A percentile compares a stretch with the other conserved stretches of the same genome.
These are phyloP conservation scores for Colletotrichum caudatum DNA, from an alignment of 2,329 filamentous ascomycete genomes.

Conservation along the genomic window DNA sequence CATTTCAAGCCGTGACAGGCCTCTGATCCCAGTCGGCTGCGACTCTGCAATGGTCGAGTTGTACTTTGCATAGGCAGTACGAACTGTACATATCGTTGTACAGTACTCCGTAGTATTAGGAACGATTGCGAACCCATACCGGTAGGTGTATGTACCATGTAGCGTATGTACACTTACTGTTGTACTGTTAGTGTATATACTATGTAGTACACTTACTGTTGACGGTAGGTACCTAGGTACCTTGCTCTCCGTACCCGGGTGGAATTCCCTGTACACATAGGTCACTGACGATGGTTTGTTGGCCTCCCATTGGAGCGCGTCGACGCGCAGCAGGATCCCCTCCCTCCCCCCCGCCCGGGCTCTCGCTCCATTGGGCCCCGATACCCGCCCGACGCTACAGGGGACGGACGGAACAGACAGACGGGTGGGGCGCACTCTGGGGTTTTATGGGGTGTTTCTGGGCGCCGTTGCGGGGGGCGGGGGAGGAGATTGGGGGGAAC, in stretches of 20 bases:
- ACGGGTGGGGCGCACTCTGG: slow-evolving; percentile 28
- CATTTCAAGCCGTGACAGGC: background rate
- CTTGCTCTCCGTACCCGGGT: too few relatives aligned
- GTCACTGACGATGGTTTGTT: too few relatives aligned
- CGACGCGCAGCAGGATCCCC: slow-evolving; percentile 15
- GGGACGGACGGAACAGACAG: background rate
- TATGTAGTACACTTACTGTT: too few relatives aligned
- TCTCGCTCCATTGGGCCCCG: slow-evolving; percentile 33
- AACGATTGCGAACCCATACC: too few relatives aligned
- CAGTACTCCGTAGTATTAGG: too few relatives aligned
- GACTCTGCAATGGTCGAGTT: background rate
- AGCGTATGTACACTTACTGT: too few relatives aligned
- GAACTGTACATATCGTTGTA: too few relatives aligned
- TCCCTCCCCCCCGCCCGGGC: slow-evolving; percentile 6
- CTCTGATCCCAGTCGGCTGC: background rate
- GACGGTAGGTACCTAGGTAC: too few relatives aligned
- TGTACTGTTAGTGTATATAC: too few relatives aligned
- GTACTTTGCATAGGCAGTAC: too few relatives aligned
- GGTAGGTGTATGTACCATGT: too few relatives aligned
- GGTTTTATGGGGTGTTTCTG: slow-evolving; percentile 24
- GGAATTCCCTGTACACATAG: too few relatives aligned
- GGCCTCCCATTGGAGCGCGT: slow-evolving; percentile 34
- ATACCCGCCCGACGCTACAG: slow-evolving; percentile 16
- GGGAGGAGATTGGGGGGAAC: background rate
- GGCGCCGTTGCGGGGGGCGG: slow-evolving; percentile 24